Conservation (phyloP, 1,284 basidiomycete species). For the Sanghuangporus baumii region DNA sequence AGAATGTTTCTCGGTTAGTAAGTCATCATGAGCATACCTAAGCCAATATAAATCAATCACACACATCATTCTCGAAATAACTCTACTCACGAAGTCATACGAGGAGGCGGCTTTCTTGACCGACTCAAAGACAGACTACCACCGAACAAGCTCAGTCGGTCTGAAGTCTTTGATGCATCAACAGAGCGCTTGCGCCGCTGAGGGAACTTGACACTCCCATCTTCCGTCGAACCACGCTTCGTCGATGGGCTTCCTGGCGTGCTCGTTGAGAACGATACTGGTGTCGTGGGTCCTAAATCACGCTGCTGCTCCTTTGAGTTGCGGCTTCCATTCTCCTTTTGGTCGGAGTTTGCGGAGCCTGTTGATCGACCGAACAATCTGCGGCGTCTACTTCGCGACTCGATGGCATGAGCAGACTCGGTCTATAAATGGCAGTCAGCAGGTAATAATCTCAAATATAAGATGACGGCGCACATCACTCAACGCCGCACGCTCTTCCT, state of each 20-base stretch:
- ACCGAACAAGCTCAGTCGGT: slow-evolving; percentile 77
- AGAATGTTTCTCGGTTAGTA: slow-evolving; percentile 21
- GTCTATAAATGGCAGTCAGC: slow-evolving; percentile 33
- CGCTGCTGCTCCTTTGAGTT: slow-evolving; percentile 31
- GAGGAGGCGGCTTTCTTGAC: slow-evolving; percentile 75
- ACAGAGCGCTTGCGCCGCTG: slow-evolving; percentile 42
- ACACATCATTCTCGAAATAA: slow-evolving; percentile 24
- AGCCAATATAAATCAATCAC: background rate
- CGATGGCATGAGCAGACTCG: slow-evolving; percentile 28
- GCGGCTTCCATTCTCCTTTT: slow-evolving; percentile 32
- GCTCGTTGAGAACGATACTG: slow-evolving; percentile 21
- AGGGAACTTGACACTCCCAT: slow-evolving; percentile 23
- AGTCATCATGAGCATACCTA: slow-evolving; percentile 20
- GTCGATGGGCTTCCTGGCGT: slow-evolving; percentile 23
- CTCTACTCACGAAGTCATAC: slow-evolving; percentile 48
- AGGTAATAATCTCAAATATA: slow-evolving; percentile 3
- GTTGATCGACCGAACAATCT: slow-evolving; percentile 52
- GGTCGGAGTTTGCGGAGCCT: slow-evolving; percentile 24
- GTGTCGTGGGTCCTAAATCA: slow-evolving; percentile 24
- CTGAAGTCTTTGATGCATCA: slow-evolving; percentile 46
- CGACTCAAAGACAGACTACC: slow-evolving; percentile 57
- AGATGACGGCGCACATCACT: slow-evolving; percentile 52
- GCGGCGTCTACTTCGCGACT: slow-evolving; percentile 32
- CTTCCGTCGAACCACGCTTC: slow-evolving; percentile 24
- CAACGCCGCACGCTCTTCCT: slow-evolving; percentile 51